phyloP scores from a whole-genome alignment of 495 filamentous ascomycete genomes.

The Talaromyces nanjingensis region DNA sequence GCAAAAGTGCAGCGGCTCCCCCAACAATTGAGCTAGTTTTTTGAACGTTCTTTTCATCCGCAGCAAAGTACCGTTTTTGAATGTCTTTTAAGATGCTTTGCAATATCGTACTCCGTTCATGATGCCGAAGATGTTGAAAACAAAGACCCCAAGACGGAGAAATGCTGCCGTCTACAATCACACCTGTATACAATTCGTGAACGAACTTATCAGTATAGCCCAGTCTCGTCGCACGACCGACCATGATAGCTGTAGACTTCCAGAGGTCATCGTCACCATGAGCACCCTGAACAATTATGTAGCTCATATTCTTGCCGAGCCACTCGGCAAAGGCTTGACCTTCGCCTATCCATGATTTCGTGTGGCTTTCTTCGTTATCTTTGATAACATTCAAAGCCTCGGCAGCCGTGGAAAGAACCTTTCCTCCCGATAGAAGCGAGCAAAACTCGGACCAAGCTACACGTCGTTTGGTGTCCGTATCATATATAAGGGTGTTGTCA shows the following conservation, averaged over 20 bases:
- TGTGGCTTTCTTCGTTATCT: slow-evolving; percentile 18
- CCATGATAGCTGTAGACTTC: slow-evolving; percentile 53
- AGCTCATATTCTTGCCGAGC: slow-evolving; percentile 64
- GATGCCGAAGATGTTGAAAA: slow-evolving; percentile 39
- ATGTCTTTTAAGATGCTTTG: slow-evolving; percentile 52
- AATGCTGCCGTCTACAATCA: slow-evolving; percentile 32
- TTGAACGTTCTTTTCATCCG: slow-evolving; percentile 9
- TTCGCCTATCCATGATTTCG: slow-evolving; percentile 57
- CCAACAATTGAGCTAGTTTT: slow-evolving; percentile 16
- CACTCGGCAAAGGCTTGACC: slow-evolving; percentile 60
- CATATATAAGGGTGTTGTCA: slow-evolving; percentile 28
- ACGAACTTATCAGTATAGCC: slow-evolving; percentile 67
- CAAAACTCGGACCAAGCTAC: slow-evolving; percentile 61
- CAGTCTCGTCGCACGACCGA: slow-evolving; percentile 59
- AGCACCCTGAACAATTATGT: slow-evolving; percentile 35
- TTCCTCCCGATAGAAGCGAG: slow-evolving; percentile 62
- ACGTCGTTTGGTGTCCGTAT: slow-evolving; percentile 29
- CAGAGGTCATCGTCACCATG: slow-evolving; percentile 33
- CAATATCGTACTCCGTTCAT: slow-evolving; percentile 53
- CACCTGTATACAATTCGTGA: slow-evolving; percentile 35
- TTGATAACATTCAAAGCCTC: slow-evolving; percentile 60
- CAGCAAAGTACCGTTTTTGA: slow-evolving; percentile 44
- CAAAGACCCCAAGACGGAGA: slow-evolving; percentile 30
- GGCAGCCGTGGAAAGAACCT: slow-evolving; percentile 62
- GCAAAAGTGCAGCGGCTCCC: slow-evolving; percentile 37